Base-by-base conservation (phyloP, 2,329 filamentous ascomycete species). In the Immersiporthe knoxdaviesiana region DNA sequence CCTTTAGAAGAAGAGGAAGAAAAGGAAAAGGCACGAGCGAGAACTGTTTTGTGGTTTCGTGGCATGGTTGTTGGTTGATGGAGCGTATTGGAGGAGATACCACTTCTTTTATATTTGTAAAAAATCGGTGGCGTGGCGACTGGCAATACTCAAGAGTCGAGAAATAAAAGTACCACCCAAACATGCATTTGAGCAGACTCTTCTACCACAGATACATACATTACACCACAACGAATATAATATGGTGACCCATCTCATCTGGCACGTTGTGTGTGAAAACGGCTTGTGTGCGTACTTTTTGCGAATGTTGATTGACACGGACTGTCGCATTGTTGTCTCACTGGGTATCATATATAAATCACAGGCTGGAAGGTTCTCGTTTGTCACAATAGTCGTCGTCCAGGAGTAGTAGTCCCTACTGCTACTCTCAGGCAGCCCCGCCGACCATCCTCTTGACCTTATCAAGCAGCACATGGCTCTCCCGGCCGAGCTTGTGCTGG, bases 401-500 rank as follows among this genome's bases (percentile, higher is more conserved):
- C 21, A 37, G 12, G 44, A 47, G 44, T 6, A 47, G 44, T 5
- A 47, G 18, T 1, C 1, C 44, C 44, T 16, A 14, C 16, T 14
- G 5, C 41, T 16, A n/a, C 41, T 44, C 44, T 58, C 27, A 56
- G 8, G 24, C 52, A 27, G 4, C 16, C 24, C 32, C 76, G 2
- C 83, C 85, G 71, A 96, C 87, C 79, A 97, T 83, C 77, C 84
- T 89, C 83, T 91, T 90, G 44, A 95, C 91, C 80, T 90, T 92
- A 75, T 93, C 91, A 68, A 97, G 81, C 74, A 97, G 75, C 50
- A 95, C 84, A 44, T 85, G 86, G 74, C 93, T 94, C 83, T 97
- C 93, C 71, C 92, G 85, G 1, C 94, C 94, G 62, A 97, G 79
- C 81, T 93, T 94, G 78, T 91, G 87, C 81, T 92, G 90, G 14